Conservation (phyloP, 1,284 basidiomycete species). For the Lignosus rhinocerotis region DNA sequence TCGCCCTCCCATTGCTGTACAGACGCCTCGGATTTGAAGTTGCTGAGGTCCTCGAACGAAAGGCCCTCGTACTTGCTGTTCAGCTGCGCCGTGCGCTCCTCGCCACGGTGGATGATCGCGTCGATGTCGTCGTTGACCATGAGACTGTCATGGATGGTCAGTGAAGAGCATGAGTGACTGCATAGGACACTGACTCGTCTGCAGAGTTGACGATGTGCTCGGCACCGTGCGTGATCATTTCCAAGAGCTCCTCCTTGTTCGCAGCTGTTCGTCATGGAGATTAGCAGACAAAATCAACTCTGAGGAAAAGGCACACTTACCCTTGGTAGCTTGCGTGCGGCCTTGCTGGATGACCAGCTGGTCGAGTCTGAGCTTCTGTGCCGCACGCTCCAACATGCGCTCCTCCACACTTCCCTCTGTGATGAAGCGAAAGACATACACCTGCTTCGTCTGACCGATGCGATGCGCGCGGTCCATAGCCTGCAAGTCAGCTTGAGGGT, state of each 20-base stretch:
- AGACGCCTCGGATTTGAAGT: conserved; percentile 92
- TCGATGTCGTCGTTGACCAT: conserved; percentile 94
- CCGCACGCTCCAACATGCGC: conserved; percentile 94
- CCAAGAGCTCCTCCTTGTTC: conserved; percentile 94
- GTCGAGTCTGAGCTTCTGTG: conserved; percentile 94
- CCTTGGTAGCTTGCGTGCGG: conserved; percentile 70
- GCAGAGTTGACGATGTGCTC: conserved; percentile 91
- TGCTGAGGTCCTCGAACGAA: conserved; percentile 93
- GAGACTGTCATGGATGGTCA: conserved; percentile 46
- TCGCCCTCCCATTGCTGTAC: conserved; percentile 97
- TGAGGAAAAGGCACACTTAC: conserved; percentile 33
- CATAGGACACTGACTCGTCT: conserved; percentile 58
- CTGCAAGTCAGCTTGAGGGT: conserved; percentile 97
- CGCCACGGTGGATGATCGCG: conserved; percentile 89
- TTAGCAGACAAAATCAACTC: background rate
- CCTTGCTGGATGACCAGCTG: conserved; percentile 99
- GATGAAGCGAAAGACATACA: conserved; percentile 97
- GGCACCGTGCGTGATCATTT: conserved; percentile 98
- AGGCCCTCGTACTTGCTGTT: conserved; percentile 93
- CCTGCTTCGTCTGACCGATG: conserved; percentile 98
- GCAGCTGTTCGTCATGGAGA: conserved; percentile 53
- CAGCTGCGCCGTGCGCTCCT: conserved; percentile 87
- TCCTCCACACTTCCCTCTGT: conserved; percentile 98
- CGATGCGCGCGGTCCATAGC: conserved; percentile 99
- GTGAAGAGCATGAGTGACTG: background rate